Base-by-base conservation (phyloP, 106 monocot genomes). In the Dendrobium huoshanense region DNA sequence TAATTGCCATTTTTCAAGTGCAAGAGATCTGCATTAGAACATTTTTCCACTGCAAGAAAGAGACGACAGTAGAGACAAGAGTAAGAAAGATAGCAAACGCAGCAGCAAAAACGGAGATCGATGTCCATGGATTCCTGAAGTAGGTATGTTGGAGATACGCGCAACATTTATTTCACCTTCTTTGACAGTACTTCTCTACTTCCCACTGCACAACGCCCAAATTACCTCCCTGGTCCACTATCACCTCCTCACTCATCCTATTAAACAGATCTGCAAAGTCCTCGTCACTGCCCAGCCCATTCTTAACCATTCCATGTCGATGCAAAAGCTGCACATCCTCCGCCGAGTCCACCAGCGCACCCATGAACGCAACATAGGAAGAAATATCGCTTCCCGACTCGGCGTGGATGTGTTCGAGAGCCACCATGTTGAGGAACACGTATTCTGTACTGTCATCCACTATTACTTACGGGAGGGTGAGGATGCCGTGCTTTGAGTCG, bases 371-470 rank as follows among this genome's bases (percentile, higher is more conserved):
- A 1, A 83, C 58, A 77, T 77, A 86, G n/a, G 82, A 76, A 9
- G 77, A 77, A 22, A 86, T 37, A 1, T 77, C 81, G 72, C 29
- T 77, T 7, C 76, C 77, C 15, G 13, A 55, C 29, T 27, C 55
- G 1, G 58, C 44, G 29, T 80, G 86, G 1, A 86, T 77, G 70
- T 79, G 82, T 77, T 86, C 86, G 6, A 83, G 77, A 1, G 80
- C 86, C 56, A 80, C 74, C 42, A 86, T 49, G 75, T 86, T 86
- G 40, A 83, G 80, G 29, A 86, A 45, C 44, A 45, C 76, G 79
- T 19, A 77, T 77, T 86, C 83, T 0, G 86, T 86, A 1, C 44
- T 7, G 70, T 83, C 80, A 19, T 82, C 80, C 8, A 86, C 83
- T 2, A 42, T 27, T 6, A 86, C 9, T 22, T 0, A 0, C 5